Conservation (phyloP, 345 rosid species). For the Rhizophora apiculata region DNA sequence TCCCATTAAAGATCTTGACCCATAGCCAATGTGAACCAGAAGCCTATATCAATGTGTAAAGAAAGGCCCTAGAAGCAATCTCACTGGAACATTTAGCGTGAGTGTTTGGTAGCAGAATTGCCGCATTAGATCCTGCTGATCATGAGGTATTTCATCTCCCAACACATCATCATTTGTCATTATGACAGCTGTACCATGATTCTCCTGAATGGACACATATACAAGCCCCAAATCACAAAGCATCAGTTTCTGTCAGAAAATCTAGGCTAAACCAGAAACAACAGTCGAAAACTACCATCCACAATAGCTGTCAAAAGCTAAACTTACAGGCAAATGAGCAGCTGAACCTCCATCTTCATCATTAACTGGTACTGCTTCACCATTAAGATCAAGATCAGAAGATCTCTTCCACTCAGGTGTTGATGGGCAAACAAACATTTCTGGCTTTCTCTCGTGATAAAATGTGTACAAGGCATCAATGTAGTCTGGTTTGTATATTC, state of each 20-base stretch:
- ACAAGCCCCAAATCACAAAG: background rate
- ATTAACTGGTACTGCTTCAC: conserved; percentile 81
- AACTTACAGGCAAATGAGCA: conserved; percentile 45
- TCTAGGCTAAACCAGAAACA: background rate
- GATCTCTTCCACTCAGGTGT: conserved; percentile 99
- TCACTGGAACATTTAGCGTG: conserved; percentile 60
- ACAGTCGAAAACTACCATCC: background rate
- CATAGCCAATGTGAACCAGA: too few relatives aligned
- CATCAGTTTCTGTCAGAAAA: background rate
- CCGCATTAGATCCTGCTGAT: conserved; percentile 62
- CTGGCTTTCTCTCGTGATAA: conserved; percentile 92
- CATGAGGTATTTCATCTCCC: conserved; percentile 91
- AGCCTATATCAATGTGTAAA: too few relatives aligned
- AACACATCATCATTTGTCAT: conserved; percentile 95
- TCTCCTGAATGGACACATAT: conserved; percentile 47
- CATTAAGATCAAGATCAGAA: conserved; percentile 91
- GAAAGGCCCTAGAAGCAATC: conserved; percentile 13
- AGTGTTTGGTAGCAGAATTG: conserved; percentile 65
- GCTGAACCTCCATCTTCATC: conserved; percentile 57
- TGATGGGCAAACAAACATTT: conserved; percentile 59
- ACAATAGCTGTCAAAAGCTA: conserved; percentile 6
- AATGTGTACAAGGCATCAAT: conserved; percentile 74
- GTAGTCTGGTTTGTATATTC: conserved; percentile 90
- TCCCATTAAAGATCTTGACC: too few relatives aligned
- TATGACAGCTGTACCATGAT: conserved; percentile 43